Conservation (phyloP, 495 filamentous ascomycete species). For the Lasiosphaeria ovina region DNA sequence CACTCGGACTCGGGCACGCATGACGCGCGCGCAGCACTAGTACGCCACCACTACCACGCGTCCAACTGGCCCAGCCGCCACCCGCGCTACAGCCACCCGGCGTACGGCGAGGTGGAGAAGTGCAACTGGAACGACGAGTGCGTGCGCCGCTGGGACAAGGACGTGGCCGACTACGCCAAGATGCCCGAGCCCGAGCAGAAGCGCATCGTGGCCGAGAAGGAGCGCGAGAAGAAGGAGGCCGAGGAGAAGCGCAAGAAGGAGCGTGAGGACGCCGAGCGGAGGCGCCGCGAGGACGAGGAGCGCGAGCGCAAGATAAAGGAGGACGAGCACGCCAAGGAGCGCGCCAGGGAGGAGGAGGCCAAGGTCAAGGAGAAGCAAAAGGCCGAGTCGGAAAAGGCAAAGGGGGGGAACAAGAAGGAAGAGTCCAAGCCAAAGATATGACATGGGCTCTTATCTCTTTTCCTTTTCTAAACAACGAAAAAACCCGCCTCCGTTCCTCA, state of each 20-base stretch:
- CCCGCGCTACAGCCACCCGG: constrained; percentile 58
- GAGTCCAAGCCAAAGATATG: constrained; percentile 1
- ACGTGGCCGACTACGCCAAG: constrained; percentile 48
- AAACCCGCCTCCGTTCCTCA: too few species aligned
- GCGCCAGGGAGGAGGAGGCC: background rate
- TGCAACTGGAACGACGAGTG: constrained; percentile 64
- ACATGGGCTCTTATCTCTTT: background rate
- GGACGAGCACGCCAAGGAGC: constrained; percentile 17
- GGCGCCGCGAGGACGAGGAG: constrained; percentile 22
- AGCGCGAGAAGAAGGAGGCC: constrained; percentile 24
- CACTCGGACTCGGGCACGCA: constrained; percentile 66
- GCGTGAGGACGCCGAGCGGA: constrained; percentile 20
- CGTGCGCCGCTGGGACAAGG: constrained; percentile 55
- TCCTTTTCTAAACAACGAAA: background rate
- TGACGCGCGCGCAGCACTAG: constrained; percentile 53
- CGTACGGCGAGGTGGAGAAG: constrained; percentile 60
- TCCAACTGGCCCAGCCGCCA: constrained; percentile 60
- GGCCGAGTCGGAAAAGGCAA: background rate
- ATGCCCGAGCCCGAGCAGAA: constrained; percentile 48
- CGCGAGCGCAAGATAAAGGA: constrained; percentile 18
- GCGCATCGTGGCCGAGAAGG: constrained; percentile 45
- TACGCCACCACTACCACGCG: constrained; percentile 64
- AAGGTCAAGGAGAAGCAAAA: background rate
- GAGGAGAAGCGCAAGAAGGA: constrained; percentile 32
- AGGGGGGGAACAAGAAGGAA: background rate